Base-by-base conservation (phyloP, 805 yeast species). In the Teunomyces stri region DNA sequence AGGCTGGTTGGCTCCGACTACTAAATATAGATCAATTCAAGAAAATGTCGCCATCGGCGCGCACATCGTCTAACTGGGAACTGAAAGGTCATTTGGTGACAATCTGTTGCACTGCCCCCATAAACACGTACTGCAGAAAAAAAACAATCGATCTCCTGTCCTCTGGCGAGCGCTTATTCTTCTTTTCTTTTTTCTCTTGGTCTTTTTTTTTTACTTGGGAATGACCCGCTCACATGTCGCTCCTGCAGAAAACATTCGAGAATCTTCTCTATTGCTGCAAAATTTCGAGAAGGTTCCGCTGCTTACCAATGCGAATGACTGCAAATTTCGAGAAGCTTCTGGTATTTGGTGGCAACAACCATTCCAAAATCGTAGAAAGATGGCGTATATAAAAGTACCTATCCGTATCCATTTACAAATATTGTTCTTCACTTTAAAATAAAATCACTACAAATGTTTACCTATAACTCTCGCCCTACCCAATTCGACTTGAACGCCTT, bases 401-500 rank as follows among this genome's bases (percentile, higher is more conserved):
- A 16, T 15, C 22, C 12, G 13, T 18, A 13, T 7, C 6, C 18
- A 25, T 25, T 25, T 25, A 13, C 4, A 4, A 7, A 13, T 13
- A 13, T 18, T 18, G 9, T 31, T 31, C n/a, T 31, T n/a, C 16
- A 11, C 34, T 13, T 31, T 15, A 6, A 31, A 31, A 31, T n/a
- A 31, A 12, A 4, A 31, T 31, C 34, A 31, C n/a, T 13, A 22
- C 6, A 44, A 10, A 45, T 45, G 48, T 45, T 45, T 28, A 44
- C 48, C 7, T 45, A 41, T 31, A 29, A 40, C 33, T 27, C 28
- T 33, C 48, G 41, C 35, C 48, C 43, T 6, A 18, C n/a, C 25
- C 30, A 27, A 45, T 46, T 46, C 29, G 48, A 46, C 21, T 13
- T 62, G 54, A 16, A 44, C 56, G 43, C 60, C 62, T 43, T 75